Conservation (phyloP, 306 rosid genomes). For the Gillenia trifoliata region DNA sequence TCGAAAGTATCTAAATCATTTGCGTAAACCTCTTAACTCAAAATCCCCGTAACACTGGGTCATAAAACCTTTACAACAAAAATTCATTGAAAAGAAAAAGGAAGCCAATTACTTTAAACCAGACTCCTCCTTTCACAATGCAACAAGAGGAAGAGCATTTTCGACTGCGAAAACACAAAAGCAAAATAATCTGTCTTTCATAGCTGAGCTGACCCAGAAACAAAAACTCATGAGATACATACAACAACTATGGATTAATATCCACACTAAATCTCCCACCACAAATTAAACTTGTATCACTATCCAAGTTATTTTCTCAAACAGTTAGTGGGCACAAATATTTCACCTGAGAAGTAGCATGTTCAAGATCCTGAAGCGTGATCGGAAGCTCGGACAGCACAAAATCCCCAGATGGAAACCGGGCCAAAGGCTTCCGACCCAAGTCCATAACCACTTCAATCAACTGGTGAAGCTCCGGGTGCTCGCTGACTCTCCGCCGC, state of each 20-base stretch:
- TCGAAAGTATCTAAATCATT: neutral
- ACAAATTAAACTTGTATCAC: neutral
- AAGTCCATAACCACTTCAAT: conserved; percentile 93
- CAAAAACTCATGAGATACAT: neutral
- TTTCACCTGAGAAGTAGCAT: conserved; percentile 81
- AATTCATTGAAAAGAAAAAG: neutral
- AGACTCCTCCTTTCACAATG: neutral
- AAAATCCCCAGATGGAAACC: conserved; percentile 86
- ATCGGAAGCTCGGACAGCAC: conserved; percentile 63
- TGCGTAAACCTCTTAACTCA: neutral
- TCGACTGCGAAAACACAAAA: neutral
- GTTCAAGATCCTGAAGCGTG: conserved; percentile 60
- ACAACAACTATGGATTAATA: neutral
- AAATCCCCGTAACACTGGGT: neutral
- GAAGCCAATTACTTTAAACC: neutral
- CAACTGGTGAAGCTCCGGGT: conserved; percentile 56
- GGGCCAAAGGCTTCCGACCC: conserved; percentile 87
- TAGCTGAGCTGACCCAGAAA: neutral
- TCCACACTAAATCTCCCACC: neutral
- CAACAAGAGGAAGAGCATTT: neutral
- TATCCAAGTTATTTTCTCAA: conserved; percentile 14
- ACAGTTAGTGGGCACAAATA: conserved; percentile 17
- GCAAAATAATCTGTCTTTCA: neutral
- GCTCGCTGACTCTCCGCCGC: conserved; percentile 68
- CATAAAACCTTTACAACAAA: neutral